Conservation (phyloP, 768 basidiomycete genomes). For the Guyanaporus albipodus region DNA sequence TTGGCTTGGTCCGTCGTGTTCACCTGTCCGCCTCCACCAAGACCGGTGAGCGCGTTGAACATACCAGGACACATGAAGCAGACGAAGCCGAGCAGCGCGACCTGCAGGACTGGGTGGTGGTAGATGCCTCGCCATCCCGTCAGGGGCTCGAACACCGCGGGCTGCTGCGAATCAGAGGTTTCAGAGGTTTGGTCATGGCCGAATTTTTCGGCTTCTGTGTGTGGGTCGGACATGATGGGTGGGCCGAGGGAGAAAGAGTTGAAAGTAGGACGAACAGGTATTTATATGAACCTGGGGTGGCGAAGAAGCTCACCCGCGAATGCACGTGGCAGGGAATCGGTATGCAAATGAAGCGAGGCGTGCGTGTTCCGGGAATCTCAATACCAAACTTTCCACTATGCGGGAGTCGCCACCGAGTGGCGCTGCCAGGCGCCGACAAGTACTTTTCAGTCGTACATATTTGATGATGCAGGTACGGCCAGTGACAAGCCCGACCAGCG, state of each 20-base stretch:
- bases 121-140: slow-evolving; percentile 52
- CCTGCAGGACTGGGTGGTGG: slow-evolving; percentile 42
- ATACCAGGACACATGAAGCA: slow-evolving; percentile 60
- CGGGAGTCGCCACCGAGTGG: no score
- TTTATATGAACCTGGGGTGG: neutral
- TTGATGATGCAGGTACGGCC: no score
- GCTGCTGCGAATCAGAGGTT: slow-evolving; percentile 16
- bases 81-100: slow-evolving; percentile 62
- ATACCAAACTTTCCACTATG: no score
- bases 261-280: neutral
- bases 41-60: slow-evolving; percentile 75
- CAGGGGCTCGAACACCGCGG: slow-evolving; percentile 42
- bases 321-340: no score
- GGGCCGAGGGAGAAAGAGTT: neutral
- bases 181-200: slow-evolving; percentile 15
- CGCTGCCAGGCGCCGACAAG: no score
- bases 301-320: neutral
- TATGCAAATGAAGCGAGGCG: no score
- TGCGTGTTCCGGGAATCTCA: no score
- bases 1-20: slow-evolving; percentile 63
- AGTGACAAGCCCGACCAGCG: no score
- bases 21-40: slow-evolving; percentile 77
- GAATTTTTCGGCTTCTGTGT: slow-evolving; percentile 17
- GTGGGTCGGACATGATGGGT: slow-evolving; percentile 20
- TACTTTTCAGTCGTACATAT: no score